A percentile compares a stretch with the other conserved stretches of the same genome.
Evolutionary conservation across 805 yeast genomes (phyloP).

Genomic region (Schizosaccharomyces octosporus): DNA sequence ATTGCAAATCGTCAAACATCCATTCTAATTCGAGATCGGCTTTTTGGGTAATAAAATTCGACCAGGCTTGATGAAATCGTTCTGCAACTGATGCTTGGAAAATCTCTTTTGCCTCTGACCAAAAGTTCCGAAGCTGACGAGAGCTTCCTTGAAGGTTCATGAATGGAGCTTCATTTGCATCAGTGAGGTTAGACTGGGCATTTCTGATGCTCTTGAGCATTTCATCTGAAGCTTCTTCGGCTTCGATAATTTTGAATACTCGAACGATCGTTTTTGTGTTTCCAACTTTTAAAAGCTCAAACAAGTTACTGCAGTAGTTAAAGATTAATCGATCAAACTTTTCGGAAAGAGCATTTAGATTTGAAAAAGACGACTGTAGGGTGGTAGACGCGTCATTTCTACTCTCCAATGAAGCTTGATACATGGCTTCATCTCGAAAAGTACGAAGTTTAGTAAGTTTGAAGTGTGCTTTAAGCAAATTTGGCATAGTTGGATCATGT

Average conservation of each 20-base stretch:
- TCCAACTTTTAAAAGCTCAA: constrained; percentile 48
- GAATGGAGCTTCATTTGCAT: neutral
- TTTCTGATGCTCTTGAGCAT: constrained; percentile 15
- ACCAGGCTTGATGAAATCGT: constrained; percentile 19
- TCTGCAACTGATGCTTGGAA: constrained; percentile 7
- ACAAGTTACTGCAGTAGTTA: constrained; percentile 39
- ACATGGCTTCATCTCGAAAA: constrained; percentile 46
- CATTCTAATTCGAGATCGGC: constrained; percentile 28
- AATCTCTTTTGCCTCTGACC: constrained; percentile 3
- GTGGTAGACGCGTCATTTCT: constrained; percentile 44
- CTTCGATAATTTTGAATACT: constrained; percentile 50
- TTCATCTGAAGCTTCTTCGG: constrained; percentile 53
- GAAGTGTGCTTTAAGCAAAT: constrained; percentile 44
- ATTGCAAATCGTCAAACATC: constrained; percentile 55
- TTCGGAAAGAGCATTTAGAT: constrained; percentile 23
- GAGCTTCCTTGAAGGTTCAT: constrained; percentile 3
- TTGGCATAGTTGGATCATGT: constrained; percentile 18
- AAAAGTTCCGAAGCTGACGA: neutral
- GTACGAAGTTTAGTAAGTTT: constrained; percentile 47
- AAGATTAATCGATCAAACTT: constrained; percentile 39
- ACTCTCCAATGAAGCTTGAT: constrained; percentile 20
- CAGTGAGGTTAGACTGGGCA: constrained; percentile 6
- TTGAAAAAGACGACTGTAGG: constrained; percentile 22
- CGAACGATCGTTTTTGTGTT: constrained; percentile 46
- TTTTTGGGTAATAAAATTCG: constrained; percentile 44